A percentile compares a stretch with the other conserved stretches of the same genome.
Conservation (phyloP, 2,329 filamentous ascomycete genomes). For the Thelonectria rubi region DNA sequence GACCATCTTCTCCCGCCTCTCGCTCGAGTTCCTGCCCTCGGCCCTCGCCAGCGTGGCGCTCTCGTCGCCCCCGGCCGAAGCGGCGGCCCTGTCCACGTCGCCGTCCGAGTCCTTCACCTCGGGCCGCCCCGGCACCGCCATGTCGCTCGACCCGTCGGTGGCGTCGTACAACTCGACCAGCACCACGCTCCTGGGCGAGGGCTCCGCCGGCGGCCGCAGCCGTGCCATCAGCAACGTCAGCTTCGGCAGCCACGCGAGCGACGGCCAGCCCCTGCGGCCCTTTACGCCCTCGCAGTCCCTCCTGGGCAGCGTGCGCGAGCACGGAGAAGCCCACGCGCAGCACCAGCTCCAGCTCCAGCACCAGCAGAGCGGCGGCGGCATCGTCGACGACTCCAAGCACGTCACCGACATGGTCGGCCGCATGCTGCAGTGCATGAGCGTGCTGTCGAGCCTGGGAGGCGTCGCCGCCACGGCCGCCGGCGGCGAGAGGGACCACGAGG, state of each 20-base stretch:
- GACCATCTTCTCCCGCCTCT: constrained; percentile 87
- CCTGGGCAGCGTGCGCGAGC: constrained; percentile 59
- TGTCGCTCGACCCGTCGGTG: constrained; percentile 77
- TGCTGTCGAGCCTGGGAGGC: constrained; percentile 77
- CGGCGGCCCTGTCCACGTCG: constrained; percentile 60
- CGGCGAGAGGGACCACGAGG: constrained; percentile 70
- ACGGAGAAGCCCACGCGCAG: constrained; percentile 24
- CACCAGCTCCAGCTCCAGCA: too few relatives aligned
- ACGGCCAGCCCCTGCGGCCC: constrained; percentile 55
- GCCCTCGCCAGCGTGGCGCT: constrained; percentile 61
- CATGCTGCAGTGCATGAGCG: constrained; percentile 96
- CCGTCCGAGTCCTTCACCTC: constrained; percentile 59
- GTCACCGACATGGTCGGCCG: constrained; percentile 93
- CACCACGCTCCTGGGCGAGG: constrained; percentile 80
- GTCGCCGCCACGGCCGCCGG: constrained; percentile 43
- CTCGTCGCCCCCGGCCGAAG: constrained; percentile 62
- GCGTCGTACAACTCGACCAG: constrained; percentile 82
- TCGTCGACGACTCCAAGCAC: constrained; percentile 75
- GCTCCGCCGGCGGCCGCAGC: constrained; percentile 68
- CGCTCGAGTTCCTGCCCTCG: constrained; percentile 77
- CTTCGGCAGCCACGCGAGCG: constrained; percentile 63
- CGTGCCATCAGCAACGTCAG: constrained; percentile 89
- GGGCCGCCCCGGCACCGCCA: constrained; percentile 75
- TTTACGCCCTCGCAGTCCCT: constrained; percentile 56
- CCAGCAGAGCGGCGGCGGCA: constrained; percentile 54